Evolutionary conservation across 129 eudicot genomes (phyloP), one percentile per base, ranked within the genome.

Genomic region (Deinandra increscens): DNA sequence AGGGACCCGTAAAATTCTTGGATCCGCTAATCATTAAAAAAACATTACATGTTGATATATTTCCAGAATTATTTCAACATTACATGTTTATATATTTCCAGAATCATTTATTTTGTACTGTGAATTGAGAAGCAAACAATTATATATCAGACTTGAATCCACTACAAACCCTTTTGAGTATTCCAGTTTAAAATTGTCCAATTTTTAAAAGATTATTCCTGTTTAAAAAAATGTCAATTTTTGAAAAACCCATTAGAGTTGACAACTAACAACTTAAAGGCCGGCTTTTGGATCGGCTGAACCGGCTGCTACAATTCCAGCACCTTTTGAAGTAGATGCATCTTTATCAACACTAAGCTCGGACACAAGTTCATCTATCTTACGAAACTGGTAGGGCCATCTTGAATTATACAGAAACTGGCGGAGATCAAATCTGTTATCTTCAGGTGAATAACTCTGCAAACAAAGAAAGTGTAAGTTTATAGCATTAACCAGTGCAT

Each of bases 361-460:
- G 6, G 69, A 12, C 38, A 89, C 96, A 19, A 92, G 84, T 50
- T 89, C 90, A 68, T 92, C 96, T 51, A 92, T 89, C 74, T 86
- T 89, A 29, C 92, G 83, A 54, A 92, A 92, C 45, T 92, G 98
- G 60, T 78, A 92, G 0, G 98, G 96, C 98, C 98, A 92, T 71
- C 91, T 82, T 19, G 88, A 84, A 62, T 92, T 92, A 82, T 92
- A 89, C 44, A 92, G 71, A 46, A 92, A 92, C 68, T 92, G 98
- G 17, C 96, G 91, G 2, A 92, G 95, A 80, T 92, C 98, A 60
- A 86, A 89, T 76, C 96, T 83, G 71, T 92, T 92, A 77, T 92
- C 98, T 71, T 92, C 96, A 8, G 98, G 96, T 38, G 98, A 92
- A 74, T 92, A 92, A 68, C 98, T 92, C 96, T 89, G 82, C 77